These are phyloP conservation scores for Spergularia azorica DNA, from an alignment of 179 eudicot genomes.

Conservation along the genomic window DNA sequence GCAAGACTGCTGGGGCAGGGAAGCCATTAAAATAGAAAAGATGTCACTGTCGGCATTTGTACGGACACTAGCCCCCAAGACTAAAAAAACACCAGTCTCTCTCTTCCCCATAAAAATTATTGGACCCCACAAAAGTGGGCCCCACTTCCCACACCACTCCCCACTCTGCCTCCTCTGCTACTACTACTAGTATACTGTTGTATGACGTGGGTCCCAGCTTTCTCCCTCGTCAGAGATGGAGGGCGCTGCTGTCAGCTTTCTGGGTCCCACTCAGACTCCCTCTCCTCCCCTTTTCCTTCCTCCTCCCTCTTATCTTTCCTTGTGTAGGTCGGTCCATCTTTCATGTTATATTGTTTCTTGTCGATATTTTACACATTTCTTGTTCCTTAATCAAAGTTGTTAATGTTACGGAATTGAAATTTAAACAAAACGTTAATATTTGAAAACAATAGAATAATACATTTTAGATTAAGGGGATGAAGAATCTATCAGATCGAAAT, in stretches of 20 bases:
- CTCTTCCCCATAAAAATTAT: background rate
- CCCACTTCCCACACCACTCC: slow-evolving; percentile 11
- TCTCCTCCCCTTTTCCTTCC: background rate
- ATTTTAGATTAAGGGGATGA: too few relatives aligned
- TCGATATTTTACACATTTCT: background rate
- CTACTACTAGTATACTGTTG: background rate
- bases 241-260: slow-evolving; percentile 31
- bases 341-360: background rate
- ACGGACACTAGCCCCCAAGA: slow-evolving; percentile 12
- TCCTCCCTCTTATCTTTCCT: background rate
- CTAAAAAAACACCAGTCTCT: background rate
- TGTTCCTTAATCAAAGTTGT: too few relatives aligned
- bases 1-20: too few relatives aligned
- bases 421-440: too few relatives aligned
- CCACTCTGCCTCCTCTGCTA: background rate
- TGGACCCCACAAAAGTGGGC: background rate
- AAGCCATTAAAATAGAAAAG: background rate
- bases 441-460: too few relatives aligned
- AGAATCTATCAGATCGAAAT: too few relatives aligned
- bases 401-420: too few relatives aligned
- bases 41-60: slow-evolving; percentile 32
- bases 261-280: background rate
- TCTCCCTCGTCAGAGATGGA: slow-evolving; percentile 33
- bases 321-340: background rate
- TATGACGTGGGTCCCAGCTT: slow-evolving; percentile 22